Conservation (phyloP, 148 eudicot species). For the Camellia lanceoleosa region DNA sequence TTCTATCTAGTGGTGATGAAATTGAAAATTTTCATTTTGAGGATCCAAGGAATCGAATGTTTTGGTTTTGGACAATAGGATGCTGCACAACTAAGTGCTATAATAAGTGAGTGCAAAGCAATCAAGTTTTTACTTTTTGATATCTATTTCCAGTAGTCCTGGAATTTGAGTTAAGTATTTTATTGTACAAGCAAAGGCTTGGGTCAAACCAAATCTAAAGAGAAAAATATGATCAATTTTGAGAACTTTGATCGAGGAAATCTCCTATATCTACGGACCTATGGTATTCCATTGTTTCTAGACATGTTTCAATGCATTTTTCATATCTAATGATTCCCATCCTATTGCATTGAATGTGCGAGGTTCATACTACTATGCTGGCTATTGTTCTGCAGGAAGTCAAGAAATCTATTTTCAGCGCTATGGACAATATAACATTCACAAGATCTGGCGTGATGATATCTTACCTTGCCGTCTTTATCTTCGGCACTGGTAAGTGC, state of each 20-base stretch:
- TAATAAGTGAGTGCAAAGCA: background rate
- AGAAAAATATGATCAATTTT: background rate
- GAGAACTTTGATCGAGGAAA: background rate
- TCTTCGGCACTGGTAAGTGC: conserved; percentile 83
- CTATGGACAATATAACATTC: conserved; percentile 65
- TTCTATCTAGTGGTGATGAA: background rate
- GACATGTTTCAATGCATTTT: background rate
- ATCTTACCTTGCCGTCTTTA: conserved; percentile 85
- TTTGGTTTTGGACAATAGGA: background rate
- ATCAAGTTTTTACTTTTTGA: background rate
- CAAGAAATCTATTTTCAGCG: conserved; percentile 59
- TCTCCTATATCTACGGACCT: background rate
- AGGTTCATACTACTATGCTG: background rate
- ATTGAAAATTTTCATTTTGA: background rate
- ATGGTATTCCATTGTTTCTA: background rate
- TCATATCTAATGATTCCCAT: background rate
- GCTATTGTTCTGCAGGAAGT: conserved; percentile 48
- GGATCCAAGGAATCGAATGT: background rate
- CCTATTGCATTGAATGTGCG: background rate
- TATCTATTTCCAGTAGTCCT: background rate
- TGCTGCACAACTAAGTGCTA: background rate
- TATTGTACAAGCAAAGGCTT: conserved; percentile 1
- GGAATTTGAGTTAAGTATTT: background rate
- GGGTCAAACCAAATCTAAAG: background rate
- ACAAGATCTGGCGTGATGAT: conserved; percentile 86